Evolutionary conservation across 1,284 basidiomycete genomes (phyloP).

Genomic region (Tilletiopsis washingtonensis): DNA sequence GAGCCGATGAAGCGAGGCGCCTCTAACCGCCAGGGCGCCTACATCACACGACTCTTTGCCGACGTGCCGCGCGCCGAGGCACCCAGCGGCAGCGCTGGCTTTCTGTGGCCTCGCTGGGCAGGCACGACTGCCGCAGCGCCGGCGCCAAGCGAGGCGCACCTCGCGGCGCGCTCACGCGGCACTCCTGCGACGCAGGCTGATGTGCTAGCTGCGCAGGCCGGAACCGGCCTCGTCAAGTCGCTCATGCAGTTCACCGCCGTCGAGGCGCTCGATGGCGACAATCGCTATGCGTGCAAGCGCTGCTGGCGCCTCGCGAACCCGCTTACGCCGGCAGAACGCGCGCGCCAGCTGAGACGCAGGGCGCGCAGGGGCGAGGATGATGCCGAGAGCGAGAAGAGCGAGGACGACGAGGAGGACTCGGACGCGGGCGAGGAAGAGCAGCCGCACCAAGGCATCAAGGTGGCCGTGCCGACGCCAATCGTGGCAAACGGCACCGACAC

Average conservation of each 20-base stretch:
- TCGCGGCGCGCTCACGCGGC: too few species aligned
- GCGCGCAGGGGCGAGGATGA: slow-evolving; percentile 39
- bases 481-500: too few species aligned
- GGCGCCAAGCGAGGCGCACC: not conserved
- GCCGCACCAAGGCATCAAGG: too few species aligned
- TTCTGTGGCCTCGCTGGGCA: slow-evolving; percentile 1
- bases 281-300: slow-evolving; percentile 80
- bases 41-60: not conserved
- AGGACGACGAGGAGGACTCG: slow-evolving; percentile 5
- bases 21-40: not conserved
- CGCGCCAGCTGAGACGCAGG: slow-evolving; percentile 47
- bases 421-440: slow-evolving; percentile 2
- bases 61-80: not conserved
- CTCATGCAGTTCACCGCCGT: slow-evolving; percentile 78
- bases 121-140: not conserved
- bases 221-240: slow-evolving; percentile 54
- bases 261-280: slow-evolving; percentile 83
- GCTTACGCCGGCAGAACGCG: slow-evolving; percentile 20
- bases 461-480: not conserved
- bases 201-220: slow-evolving; percentile 17
- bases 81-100: not conserved
- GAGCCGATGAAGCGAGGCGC: not conserved
- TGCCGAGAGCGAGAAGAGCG: slow-evolving; percentile 48
- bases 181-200: not conserved
- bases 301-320: slow-evolving; percentile 84